These are phyloP conservation scores for Suillus tomentosus DNA, from an alignment of 768 basidiomycete species.

Conservation along the genomic window DNA sequence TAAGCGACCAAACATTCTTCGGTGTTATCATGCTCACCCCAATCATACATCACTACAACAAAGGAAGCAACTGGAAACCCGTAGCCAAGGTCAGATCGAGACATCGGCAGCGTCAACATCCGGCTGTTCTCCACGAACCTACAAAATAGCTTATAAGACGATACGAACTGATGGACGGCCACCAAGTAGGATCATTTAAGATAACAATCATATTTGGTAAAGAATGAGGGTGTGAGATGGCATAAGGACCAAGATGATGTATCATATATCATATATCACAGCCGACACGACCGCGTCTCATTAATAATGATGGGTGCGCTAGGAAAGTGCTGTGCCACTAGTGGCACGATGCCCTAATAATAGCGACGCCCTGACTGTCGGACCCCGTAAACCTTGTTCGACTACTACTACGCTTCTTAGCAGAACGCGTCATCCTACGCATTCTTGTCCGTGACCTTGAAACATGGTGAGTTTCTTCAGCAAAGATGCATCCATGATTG, in stretches of 20 bases:
- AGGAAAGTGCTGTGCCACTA: no score
- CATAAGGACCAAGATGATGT: no score
- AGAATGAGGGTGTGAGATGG: neutral
- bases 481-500: neutral
- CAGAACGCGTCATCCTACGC: neutral
- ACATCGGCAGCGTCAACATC: neutral
- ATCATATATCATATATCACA: no score
- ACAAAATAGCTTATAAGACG: neutral
- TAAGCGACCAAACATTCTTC: neutral
- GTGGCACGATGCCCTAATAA: no score
- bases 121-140: neutral
- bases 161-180: neutral
- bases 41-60: neutral
- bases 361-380: neutral
- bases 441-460: neutral
- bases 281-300: no score
- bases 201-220: neutral
- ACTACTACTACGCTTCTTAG: neutral
- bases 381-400: constrained; percentile 16
- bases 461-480: constrained; percentile 9
- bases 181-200: constrained; percentile 1
- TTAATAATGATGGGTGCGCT: no score
- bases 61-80: neutral
- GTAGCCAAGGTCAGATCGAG: neutral
- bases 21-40: neutral